Base-by-base conservation (phyloP, 495 filamentous ascomycete genomes). In the Hypoxylon subgilvum region DNA sequence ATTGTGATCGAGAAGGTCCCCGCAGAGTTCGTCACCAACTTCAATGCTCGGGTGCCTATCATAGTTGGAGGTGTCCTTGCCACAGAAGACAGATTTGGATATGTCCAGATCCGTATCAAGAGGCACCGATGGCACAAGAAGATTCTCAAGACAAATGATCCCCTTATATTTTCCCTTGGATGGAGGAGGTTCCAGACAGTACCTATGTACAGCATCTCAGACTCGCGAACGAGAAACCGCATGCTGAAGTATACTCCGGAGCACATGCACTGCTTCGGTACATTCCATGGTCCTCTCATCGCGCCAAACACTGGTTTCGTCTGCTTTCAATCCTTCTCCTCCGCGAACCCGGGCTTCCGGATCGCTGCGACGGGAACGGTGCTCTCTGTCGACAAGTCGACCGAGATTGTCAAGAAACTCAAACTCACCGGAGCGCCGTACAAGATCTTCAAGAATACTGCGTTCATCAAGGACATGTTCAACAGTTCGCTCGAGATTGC, bases 391-490 rank as follows among this genome's bases (percentile, higher is more conserved):
- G 94, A 98, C 68, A 90, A 96, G 71, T 88, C 86, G 36, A 89
- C 89, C 0, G 93, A 97, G 66, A 97, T 98, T 61, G 95, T 97
- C 67, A 98, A 98, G 81, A 98, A 98, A 79, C 85, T 98, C 65
- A 98, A 97, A 71, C 82, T 98, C 21, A 95, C 90, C 12, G 92
- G 92, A 59, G 64, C 84, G 21, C 91, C 94, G 4, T 92, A 91
- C 77, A 98, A 97, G 78, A 96, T 98, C 73, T 98, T 96, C 83
- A 95, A 95, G 69, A 98, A 98, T 75, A 98, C 94, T 0, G 91
- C 94, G 13, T 97, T 98, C 74, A 94, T 98, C 78, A 93, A 92
- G 70, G 91, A 97, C 72, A 98, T 98, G 94, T 98, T 98, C 79
- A 92, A 83, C 65, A 86, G 87, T 0, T 78, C 89, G 0, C 82